Evolutionary conservation across 164 flowering plant species (phyloP), one percentile per base, ranked within the genome.

Genomic region (Tetrastigma voinierianum): DNA sequence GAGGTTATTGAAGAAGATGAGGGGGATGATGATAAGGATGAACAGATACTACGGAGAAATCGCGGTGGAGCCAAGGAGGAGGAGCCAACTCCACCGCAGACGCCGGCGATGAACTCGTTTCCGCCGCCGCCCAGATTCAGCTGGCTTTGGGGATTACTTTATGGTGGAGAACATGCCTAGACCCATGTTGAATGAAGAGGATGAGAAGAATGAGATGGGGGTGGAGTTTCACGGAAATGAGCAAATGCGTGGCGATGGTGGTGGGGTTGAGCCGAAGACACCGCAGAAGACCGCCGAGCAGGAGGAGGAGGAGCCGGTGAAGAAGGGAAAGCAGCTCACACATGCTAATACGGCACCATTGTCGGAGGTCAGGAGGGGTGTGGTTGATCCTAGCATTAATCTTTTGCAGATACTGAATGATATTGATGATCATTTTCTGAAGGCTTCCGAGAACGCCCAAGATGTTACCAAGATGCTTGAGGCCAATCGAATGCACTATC

Each of bases 381-480:
- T 40, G 44, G 65, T 65, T 32, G 51, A 20, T 2, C 64, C 65
- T 2, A 73, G 72, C 70, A 82, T 82, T 49, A 82, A 73, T 77
- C 72, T 91, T 62, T 64, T 80, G 84, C 76, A 80, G 69, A 72
- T 89, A 13, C 65, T 95, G 77, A 61, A 66, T 66, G 76, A 72
- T 9, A 69, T 93, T 43, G 98, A 93, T 72, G 96, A 89, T 69
- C 84, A 84, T 76, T 93, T 93, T 70, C 80, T 93, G 17, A 86
- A 83, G 82, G 91, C 97, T 2, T 91, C 90, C 0, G 88, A 93
- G 76, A 81, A 87, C 65, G 89, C 90, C 8, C 90, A 87, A 18
- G 96, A 87, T 61, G 98, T 93, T 21, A 83, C 93, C 8, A 90
- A 81, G 88, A 81, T 89, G 94, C 92, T 93, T 7, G 98, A 91